Evolutionary conservation across 129 eudicot species (phyloP).

Genomic region (Lactuca sativa): DNA sequence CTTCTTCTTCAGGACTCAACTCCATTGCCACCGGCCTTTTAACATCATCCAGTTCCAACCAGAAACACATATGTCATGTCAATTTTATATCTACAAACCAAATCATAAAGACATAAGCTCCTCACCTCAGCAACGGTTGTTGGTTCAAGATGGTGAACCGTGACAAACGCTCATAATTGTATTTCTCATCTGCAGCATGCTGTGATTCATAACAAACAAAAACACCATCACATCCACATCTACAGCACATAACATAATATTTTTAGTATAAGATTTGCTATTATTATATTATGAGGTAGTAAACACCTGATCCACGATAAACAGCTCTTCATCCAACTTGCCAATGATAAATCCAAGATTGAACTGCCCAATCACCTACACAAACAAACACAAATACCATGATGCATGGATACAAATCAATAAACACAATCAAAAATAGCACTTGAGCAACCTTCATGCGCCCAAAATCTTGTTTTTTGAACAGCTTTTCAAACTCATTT

Average conservation of each 20-base stretch:
- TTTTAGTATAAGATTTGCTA: too few species aligned
- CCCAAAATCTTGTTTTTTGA: constrained; percentile 78
- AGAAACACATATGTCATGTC: constrained; percentile 10
- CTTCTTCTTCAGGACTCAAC: constrained; percentile 89
- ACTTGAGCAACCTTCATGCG: constrained; percentile 67
- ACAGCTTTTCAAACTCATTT: constrained; percentile 78
- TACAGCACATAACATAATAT: too few species aligned
- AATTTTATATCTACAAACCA: neutral
- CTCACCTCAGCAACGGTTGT: constrained; percentile 87
- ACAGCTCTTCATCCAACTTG: constrained; percentile 84
- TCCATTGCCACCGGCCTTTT: constrained; percentile 70
- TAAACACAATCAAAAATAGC: neutral
- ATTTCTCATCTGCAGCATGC: constrained; percentile 99
- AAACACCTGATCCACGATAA: constrained; percentile 89
- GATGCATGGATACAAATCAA: neutral
- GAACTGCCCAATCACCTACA: constrained; percentile 88
- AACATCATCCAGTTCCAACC: constrained; percentile 19
- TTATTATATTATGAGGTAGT: constrained; percentile 7
- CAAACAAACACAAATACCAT: neutral
- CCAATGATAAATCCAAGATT: constrained; percentile 95
- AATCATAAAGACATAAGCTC: neutral
- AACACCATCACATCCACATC: constrained; percentile 7
- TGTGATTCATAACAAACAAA: constrained; percentile 34
- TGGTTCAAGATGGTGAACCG: constrained; percentile 82
- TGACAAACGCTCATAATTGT: constrained; percentile 85